Evolutionary conservation across 352 stramenopile species (phyloP).

Genomic region (Phytophthora cajani): DNA sequence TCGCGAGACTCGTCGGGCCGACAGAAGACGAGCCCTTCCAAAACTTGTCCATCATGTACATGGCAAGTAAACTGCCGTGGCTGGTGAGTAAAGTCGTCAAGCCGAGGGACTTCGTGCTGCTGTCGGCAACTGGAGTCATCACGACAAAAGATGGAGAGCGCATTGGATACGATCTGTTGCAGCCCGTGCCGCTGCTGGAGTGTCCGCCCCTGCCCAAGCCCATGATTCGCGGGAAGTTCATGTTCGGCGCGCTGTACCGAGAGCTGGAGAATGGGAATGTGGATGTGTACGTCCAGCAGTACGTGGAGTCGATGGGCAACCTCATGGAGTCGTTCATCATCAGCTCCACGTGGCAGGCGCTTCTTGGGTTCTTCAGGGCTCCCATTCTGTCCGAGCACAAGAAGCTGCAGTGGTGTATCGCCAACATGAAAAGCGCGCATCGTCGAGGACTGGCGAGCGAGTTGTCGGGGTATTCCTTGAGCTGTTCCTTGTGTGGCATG

Average conservation of each 20-base stretch:
- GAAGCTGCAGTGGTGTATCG: constrained; percentile 44
- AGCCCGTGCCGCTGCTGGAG: constrained; percentile 48
- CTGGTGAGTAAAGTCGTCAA: constrained; percentile 50
- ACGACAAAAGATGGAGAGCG: constrained; percentile 44
- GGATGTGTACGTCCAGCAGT: constrained; percentile 46
- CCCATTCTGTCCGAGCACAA: constrained; percentile 38
- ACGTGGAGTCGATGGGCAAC: constrained; percentile 36
- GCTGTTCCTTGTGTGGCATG: constrained; percentile 29
- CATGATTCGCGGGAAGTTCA: constrained; percentile 43
- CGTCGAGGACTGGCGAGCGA: constrained; percentile 23
- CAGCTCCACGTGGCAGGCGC: constrained; percentile 29
- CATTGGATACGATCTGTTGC: constrained; percentile 63
- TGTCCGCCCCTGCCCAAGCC: constrained; percentile 30
- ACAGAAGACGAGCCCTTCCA: constrained; percentile 49
- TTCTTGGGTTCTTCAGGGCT: constrained; percentile 34
- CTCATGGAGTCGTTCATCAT: constrained; percentile 39
- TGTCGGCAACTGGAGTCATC: constrained; percentile 50
- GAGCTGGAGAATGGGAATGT: constrained; percentile 37
- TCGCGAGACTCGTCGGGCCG: constrained; percentile 56
- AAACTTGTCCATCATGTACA: constrained; percentile 58
- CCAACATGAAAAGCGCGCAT: constrained; percentile 34
- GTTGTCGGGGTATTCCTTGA: constrained; percentile 21
- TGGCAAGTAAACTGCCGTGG: constrained; percentile 44
- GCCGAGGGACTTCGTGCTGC: constrained; percentile 50
- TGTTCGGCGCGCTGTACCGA: constrained; percentile 44